A percentile compares a stretch with the other conserved stretches of the same genome.
Conservation (phyloP, 2,329 filamentous ascomycete genomes). For the Neonectria magnoliae region DNA sequence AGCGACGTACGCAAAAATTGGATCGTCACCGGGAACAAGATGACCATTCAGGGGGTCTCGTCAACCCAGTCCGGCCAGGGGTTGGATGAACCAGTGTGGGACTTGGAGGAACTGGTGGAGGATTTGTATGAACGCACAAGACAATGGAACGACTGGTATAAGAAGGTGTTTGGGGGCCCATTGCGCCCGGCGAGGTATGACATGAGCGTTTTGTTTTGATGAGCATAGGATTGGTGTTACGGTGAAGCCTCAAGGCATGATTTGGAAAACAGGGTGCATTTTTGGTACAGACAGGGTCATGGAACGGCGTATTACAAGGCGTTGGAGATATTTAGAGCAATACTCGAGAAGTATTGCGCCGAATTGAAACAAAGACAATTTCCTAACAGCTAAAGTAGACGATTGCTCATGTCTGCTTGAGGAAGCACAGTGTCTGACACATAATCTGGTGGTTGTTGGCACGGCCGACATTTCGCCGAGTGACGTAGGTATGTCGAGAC, state of each 20-base stretch:
- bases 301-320: conserved; percentile 20
- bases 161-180: conserved; percentile 30
- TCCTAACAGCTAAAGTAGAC: background rate
- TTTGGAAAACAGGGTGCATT: conserved; percentile 16
- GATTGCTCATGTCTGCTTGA: background rate
- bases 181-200: background rate
- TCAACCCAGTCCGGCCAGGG: conserved; percentile 51
- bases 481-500: conserved; percentile 43
- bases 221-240: conserved; percentile 38
- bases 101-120: conserved; percentile 41
- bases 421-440: background rate
- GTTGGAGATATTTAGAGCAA: background rate
- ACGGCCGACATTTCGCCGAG: conserved; percentile 39
- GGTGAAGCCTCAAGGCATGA: background rate
- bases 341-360: background rate
- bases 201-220: conserved; percentile 41
- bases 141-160: conserved; percentile 50
- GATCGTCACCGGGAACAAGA: conserved; percentile 46
- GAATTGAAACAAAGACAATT: background rate
- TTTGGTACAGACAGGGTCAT: conserved; percentile 14
- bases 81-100: conserved; percentile 46
- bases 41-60: conserved; percentile 50
- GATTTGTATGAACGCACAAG: conserved; percentile 45
- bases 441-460: background rate
- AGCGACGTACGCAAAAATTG: conserved; percentile 59